phyloP scores from a whole-genome alignment of 1,284 basidiomycete genomes.

The Rhodotorula sp. region DNA sequence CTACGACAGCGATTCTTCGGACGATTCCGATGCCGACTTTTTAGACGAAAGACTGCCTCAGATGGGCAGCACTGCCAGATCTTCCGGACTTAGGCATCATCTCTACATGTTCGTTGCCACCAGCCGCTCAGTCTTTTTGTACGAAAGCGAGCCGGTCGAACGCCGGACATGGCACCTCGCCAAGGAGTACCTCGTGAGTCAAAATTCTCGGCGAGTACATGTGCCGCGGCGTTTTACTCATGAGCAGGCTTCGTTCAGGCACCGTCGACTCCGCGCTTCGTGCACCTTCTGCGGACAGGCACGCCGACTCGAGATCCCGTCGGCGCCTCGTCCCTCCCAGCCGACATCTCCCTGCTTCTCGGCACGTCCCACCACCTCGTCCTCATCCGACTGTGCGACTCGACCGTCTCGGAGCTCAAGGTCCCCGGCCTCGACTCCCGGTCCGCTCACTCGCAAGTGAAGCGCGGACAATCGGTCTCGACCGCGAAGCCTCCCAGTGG shows the following conservation, averaged over 20 bases:
- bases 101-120: slow-evolving; percentile 30
- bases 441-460: background rate
- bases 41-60: background rate
- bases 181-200: slow-evolving; percentile 26
- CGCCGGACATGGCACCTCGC: slow-evolving; percentile 23
- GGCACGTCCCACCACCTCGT: slow-evolving; percentile 9
- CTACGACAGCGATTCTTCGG: background rate
- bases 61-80: background rate
- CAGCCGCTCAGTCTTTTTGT: slow-evolving; percentile 18
- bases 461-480: background rate
- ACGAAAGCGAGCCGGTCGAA: slow-evolving; percentile 11
- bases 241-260: slow-evolving; percentile 10
- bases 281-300: slow-evolving; percentile 19
- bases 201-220: too few species aligned
- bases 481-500: background rate
- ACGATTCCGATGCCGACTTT: background rate
- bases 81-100: background rate
- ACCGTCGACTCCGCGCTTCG: slow-evolving; percentile 22
- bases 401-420: slow-evolving; percentile 20
- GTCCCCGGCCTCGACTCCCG: background rate
- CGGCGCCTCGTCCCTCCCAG: background rate
- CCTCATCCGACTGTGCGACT: slow-evolving; percentile 25
- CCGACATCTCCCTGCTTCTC: slow-evolving; percentile 2
- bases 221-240: background rate
- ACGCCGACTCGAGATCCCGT: background rate